Evolutionary conservation across 257 asterid genomes (phyloP).

Genomic region (Parsonsia alboflavescens): DNA sequence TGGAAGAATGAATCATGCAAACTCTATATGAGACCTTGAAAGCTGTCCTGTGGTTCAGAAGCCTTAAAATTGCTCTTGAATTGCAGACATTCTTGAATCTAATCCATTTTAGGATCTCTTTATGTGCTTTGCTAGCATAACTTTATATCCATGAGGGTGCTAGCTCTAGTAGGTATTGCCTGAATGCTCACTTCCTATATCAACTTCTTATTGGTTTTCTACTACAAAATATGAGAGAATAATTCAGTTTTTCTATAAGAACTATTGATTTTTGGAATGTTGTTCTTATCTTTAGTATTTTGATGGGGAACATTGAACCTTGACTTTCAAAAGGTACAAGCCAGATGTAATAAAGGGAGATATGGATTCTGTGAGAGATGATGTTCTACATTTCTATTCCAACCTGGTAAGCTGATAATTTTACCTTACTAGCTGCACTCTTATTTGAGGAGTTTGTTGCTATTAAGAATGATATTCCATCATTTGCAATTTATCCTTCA

Average conservation of each 20-base stretch:
- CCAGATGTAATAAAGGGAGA: slow-evolving; percentile 89
- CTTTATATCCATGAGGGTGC: background rate
- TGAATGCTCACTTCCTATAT: background rate
- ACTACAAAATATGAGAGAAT: background rate
- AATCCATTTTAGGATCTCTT: background rate
- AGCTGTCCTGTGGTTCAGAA: background rate
- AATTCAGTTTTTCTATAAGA: background rate
- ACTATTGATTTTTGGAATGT: background rate
- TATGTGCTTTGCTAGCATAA: background rate
- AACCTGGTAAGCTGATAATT: slow-evolving; percentile 35
- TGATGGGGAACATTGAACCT: background rate
- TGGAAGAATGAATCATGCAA: too few relatives aligned
- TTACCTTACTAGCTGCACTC: background rate
- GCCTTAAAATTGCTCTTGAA: background rate
- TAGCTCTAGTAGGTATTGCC: background rate
- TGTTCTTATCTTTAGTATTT: background rate
- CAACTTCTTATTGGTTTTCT: background rate
- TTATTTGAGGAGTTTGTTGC: background rate
- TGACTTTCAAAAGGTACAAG: slow-evolving; percentile 52
- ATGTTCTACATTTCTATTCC: slow-evolving; percentile 62
- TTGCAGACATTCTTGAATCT: background rate
- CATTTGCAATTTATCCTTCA: background rate
- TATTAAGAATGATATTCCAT: background rate
- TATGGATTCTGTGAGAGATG: slow-evolving; percentile 83
- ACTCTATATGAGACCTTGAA: background rate